These are phyloP conservation scores for Triangularia setosa DNA, from an alignment of 2,329 filamentous ascomycete genomes.

Conservation along the genomic window DNA sequence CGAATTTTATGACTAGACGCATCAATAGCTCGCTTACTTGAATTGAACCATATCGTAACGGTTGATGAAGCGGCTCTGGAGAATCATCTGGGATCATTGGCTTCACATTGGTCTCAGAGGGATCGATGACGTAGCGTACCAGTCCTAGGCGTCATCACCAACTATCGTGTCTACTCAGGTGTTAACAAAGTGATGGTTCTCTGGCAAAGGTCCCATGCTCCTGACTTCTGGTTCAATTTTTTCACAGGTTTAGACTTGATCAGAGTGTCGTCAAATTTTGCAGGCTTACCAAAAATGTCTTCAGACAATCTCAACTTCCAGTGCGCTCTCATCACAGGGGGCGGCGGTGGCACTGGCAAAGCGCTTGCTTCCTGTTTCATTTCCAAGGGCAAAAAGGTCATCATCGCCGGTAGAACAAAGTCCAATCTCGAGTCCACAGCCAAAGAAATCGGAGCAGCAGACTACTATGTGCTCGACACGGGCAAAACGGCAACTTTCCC, in stretches of 20 bases:
- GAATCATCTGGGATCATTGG: neutral
- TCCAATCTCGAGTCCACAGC: slow-evolving; percentile 45
- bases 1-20: neutral
- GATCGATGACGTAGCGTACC: neutral
- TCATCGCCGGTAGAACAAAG: slow-evolving; percentile 53
- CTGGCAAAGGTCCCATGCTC: neutral
- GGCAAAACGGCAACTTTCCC: slow-evolving; percentile 42
- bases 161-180: neutral
- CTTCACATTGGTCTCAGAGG: neutral
- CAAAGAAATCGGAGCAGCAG: slow-evolving; percentile 41
- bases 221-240: neutral
- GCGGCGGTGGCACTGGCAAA: slow-evolving; percentile 49
- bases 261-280: too few species aligned
- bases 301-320: slow-evolving; percentile 34
- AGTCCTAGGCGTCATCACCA: neutral
- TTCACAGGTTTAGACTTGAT: too few species aligned
- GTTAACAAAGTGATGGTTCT: neutral
- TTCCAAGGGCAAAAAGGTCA: slow-evolving; percentile 44
- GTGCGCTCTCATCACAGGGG: slow-evolving; percentile 48
- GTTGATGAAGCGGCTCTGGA: neutral
- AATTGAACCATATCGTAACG: neutral
- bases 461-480: slow-evolving; percentile 52
- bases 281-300: slow-evolving; percentile 8
- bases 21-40: neutral
- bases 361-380: slow-evolving; percentile 46